phyloP scores from a whole-genome alignment of 1,284 basidiomycete species.

The Inonotus obliquus region DNA sequence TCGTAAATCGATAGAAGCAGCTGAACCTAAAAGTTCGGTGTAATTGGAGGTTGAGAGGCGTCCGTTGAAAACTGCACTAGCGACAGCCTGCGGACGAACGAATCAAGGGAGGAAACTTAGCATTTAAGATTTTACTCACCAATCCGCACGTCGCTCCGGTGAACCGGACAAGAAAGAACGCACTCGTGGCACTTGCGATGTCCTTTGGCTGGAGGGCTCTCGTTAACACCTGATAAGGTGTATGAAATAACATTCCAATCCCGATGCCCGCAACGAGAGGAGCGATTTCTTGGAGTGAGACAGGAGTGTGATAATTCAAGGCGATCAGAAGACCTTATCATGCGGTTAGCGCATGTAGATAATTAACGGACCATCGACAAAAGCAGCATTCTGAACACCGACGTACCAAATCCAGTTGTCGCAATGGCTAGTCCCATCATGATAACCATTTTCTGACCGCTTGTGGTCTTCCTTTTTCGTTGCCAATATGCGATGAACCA shows the following conservation, averaged over 20 bases:
- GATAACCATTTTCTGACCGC: conserved; percentile 60
- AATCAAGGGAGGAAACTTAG: neutral
- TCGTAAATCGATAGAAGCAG: conserved; percentile 47
- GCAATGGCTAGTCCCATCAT: conserved; percentile 56
- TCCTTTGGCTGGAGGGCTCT: conserved; percentile 56
- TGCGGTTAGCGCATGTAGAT: conserved; percentile 5
- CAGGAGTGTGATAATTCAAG: conserved; percentile 47
- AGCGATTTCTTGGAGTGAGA: conserved; percentile 44
- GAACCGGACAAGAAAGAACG: conserved; percentile 79
- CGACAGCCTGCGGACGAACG: conserved; percentile 48
- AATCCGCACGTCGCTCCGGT: conserved; percentile 76
- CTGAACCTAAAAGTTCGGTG: conserved; percentile 35
- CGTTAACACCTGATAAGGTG: conserved; percentile 74
- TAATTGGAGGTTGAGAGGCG: conserved; percentile 47
- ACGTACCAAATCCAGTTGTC: conserved; percentile 67
- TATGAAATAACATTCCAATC: conserved; percentile 75
- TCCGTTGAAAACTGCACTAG: conserved; percentile 68
- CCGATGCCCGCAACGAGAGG: conserved; percentile 72
- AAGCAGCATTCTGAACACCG: conserved; percentile 5
- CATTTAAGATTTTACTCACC: conserved; percentile 37
- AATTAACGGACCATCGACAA: conserved; percentile 6
- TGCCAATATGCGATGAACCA: conserved; percentile 70
- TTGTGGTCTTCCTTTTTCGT: conserved; percentile 48
- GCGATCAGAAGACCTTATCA: conserved; percentile 57
- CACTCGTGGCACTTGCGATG: conserved; percentile 73